phyloP scores from a whole-genome alignment of 164 flowering plant genomes.

The Tetracentron sinense region DNA sequence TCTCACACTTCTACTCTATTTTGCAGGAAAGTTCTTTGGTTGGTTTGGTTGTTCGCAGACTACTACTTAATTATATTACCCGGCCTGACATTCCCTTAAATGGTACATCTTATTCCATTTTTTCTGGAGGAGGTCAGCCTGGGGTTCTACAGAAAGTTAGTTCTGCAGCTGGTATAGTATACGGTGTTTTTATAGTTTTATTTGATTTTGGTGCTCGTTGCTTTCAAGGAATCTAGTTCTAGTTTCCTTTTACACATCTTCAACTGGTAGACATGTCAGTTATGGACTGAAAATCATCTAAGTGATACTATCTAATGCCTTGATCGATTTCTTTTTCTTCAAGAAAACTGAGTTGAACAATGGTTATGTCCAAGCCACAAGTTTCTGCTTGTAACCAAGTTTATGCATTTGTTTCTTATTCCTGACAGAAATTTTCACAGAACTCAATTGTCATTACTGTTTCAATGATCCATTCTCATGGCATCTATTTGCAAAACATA shows the following conservation, averaged over 20 bases:
- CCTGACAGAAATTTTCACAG: neutral
- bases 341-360: too few relatives aligned
- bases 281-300: too few relatives aligned
- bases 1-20: slow-evolving; percentile 8
- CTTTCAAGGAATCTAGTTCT: slow-evolving; percentile 3
- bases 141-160: slow-evolving; percentile 90
- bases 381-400: neutral
- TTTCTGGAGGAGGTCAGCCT: slow-evolving; percentile 55
- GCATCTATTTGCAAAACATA: too few relatives aligned
- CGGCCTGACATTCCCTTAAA: slow-evolving; percentile 48
- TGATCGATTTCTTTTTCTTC: too few relatives aligned
- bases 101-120: slow-evolving; percentile 44
- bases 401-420: neutral
- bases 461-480: too few relatives aligned
- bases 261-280: neutral
- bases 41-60: slow-evolving; percentile 54
- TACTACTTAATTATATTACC: slow-evolving; percentile 62
- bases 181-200: too few relatives aligned
- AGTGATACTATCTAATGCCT: too few relatives aligned
- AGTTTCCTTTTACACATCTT: neutral
- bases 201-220: slow-evolving; percentile 1
- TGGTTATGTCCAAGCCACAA: too few relatives aligned
- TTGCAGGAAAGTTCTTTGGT: slow-evolving; percentile 73
- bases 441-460: too few relatives aligned
- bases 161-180: slow-evolving; percentile 86